Conservation (phyloP, 2,329 filamentous ascomycete species). For the Fusarium sp. region DNA sequence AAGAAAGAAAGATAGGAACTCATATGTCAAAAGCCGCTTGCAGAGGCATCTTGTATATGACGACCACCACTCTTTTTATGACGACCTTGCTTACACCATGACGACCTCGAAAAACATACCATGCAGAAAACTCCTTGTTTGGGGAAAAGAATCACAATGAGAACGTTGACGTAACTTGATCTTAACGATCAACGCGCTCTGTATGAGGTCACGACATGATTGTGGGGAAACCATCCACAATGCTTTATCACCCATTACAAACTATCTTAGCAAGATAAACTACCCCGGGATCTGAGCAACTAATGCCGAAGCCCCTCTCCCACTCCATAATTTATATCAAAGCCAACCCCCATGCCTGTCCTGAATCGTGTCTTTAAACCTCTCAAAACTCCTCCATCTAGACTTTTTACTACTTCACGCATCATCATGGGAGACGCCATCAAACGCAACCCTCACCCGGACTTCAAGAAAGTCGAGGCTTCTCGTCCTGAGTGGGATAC, state of each 20-base stretch:
- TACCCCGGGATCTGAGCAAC: slow-evolving; percentile 11
- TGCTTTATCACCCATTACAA: slow-evolving; percentile 43
- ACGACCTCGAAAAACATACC: background rate
- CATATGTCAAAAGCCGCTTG: no score
- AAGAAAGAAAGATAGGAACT: no score
- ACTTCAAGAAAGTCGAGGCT: slow-evolving; percentile 81
- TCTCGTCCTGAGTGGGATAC: slow-evolving; percentile 74
- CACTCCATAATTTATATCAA: slow-evolving; percentile 20
- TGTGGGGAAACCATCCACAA: slow-evolving; percentile 33
- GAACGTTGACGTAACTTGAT: no score
- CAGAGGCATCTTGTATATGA: no score
- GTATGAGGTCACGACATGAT: slow-evolving; percentile 23
- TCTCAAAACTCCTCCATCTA: slow-evolving; percentile 15
- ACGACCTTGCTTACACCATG: background rate
- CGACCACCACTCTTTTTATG: no score
- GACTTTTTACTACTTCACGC: slow-evolving; percentile 21
- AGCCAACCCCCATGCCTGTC: slow-evolving; percentile 3
- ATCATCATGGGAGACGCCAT: slow-evolving; percentile 52
- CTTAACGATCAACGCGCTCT: no score
- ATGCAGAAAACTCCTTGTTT: no score
- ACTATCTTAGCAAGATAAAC: slow-evolving; percentile 20
- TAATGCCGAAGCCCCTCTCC: slow-evolving; percentile 12
- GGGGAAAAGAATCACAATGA: no score
- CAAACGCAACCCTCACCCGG: slow-evolving; percentile 73
- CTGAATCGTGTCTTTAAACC: slow-evolving; percentile 10